Conservation (phyloP, 768 basidiomycete genomes). For the Tephrocybe sp. region DNA sequence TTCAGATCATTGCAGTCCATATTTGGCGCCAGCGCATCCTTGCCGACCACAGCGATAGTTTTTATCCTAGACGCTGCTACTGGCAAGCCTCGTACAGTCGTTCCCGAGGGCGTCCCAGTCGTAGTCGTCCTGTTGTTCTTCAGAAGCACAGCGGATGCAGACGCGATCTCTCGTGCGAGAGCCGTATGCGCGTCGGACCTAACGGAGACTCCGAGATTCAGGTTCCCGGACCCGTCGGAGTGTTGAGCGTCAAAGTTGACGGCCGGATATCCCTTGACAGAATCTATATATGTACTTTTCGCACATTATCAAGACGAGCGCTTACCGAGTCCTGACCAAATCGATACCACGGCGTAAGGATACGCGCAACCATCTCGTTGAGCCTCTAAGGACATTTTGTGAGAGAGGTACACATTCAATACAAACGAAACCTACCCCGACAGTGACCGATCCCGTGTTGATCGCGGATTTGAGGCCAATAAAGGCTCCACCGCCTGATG, state of each 20-base stretch:
- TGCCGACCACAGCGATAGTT: constrained; percentile 56
- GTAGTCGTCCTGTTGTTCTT: constrained; percentile 54
- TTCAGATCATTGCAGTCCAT: constrained; percentile 45
- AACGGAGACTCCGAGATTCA: constrained; percentile 42
- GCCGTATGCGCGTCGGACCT: constrained; percentile 43
- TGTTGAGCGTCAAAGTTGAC: constrained; percentile 46
- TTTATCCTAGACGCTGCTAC: constrained; percentile 46
- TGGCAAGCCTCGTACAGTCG: constrained; percentile 40
- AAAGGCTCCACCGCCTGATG: constrained; percentile 37
- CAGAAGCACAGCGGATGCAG: constrained; percentile 63
- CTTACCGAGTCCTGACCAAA: constrained; percentile 47
- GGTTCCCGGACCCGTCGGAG: constrained; percentile 41
- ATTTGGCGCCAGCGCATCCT: constrained; percentile 54
- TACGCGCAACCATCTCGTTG: constrained; percentile 44
- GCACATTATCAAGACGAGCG: background rate
- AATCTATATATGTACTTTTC: background rate
- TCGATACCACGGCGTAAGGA: constrained; percentile 44
- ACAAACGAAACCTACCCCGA: constrained; percentile 26
- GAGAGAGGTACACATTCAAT: too few relatives aligned
- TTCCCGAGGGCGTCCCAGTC: constrained; percentile 30
- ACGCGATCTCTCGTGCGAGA: constrained; percentile 60
- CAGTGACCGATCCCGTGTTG: constrained; percentile 31
- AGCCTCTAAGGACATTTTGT: constrained; percentile 27
- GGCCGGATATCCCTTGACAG: constrained; percentile 38
- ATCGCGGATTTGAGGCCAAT: constrained; percentile 32